These are phyloP conservation scores for Pichia exigua DNA, from an alignment of 805 yeast species.

Conservation along the genomic window DNA sequence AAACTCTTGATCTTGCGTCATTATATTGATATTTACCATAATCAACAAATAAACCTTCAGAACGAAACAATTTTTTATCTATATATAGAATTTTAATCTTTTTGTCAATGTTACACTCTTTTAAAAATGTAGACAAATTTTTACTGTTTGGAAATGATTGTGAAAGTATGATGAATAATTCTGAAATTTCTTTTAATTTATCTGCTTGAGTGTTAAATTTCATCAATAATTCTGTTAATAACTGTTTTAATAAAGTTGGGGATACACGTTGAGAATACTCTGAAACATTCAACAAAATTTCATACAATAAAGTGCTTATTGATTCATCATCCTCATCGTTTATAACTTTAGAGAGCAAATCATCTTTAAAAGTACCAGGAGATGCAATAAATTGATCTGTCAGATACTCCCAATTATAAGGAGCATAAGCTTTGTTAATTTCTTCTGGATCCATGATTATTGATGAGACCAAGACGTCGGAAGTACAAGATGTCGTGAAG, in stretches of 20 bases:
- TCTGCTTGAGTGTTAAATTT: slow-evolving; percentile 10
- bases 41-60: slow-evolving; percentile 24
- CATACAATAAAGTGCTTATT: slow-evolving; percentile 21
- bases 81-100: slow-evolving; percentile 23
- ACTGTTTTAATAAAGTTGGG: slow-evolving; percentile 9
- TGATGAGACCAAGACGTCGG: neutral
- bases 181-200: slow-evolving; percentile 13
- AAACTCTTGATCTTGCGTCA: slow-evolving; percentile 25
- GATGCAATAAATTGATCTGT: slow-evolving; percentile 4
- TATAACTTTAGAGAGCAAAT: slow-evolving; percentile 8
- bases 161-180: slow-evolving; percentile 21
- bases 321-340: slow-evolving; percentile 6
- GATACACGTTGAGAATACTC: slow-evolving; percentile 21
- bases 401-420: slow-evolving; percentile 7
- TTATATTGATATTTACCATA: slow-evolving; percentile 23
- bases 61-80: slow-evolving; percentile 20
- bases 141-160: slow-evolving; percentile 20
- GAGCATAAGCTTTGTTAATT: neutral
- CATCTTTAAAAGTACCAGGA: slow-evolving; percentile 1
- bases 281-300: slow-evolving; percentile 16
- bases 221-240: slow-evolving; percentile 18
- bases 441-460: neutral
- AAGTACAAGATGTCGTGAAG: neutral
- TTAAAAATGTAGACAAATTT: slow-evolving; percentile 17
- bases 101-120: slow-evolving; percentile 20